Evolutionary conservation across 202 grass and related monocot genomes (phyloP), one percentile per base, ranked within the genome.

Genomic region (Dendrocalamus latiflorus): DNA sequence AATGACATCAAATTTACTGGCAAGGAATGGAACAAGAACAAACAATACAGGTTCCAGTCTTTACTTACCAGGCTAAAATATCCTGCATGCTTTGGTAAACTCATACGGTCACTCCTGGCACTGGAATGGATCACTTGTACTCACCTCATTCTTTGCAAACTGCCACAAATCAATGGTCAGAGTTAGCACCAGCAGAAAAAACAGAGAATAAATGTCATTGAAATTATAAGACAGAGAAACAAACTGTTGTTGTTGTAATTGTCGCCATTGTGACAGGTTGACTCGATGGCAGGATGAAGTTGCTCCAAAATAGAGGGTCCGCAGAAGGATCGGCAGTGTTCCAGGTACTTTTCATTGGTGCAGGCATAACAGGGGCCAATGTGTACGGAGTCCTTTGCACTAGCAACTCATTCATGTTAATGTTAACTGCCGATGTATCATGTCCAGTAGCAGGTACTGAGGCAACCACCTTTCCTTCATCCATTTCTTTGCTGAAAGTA

Each of bases 121-220:
- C 61, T 90, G 92, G 73, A 93, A 97, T 83, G 83, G 88, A 75
- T 90, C 89, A 79, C 82, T 88, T 58, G 94, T 92, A 79, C 80
- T 90, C 28, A 89, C 86, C 84, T 94, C 91, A 85, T 97, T 97
- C 90, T 97, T 97, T 63, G 86, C 87, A 83, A 92, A 89, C 94
- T 92, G 88, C 61, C 54, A 74, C 22, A 82, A 84, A 85, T 28
- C 22, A 79, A 84, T 85, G 41, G 17, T 70, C 65, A 70, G 79
- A 76, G 76, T 76, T 38, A 85, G 68, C 54, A 88, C 18, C 41
- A 73, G 8, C 21, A 59, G 59, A 26, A 80, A 72, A 76, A 36
- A 55, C 6, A 41, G 26, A 68, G 67, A 55, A 20, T 24, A 56
- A 75, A 70, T n/a, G 77, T 26, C 22, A 60, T 54, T 66, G 21